phyloP scores from a whole-genome alignment of 352 stramenopile genomes.

The Globisporangium cederbergense region DNA sequence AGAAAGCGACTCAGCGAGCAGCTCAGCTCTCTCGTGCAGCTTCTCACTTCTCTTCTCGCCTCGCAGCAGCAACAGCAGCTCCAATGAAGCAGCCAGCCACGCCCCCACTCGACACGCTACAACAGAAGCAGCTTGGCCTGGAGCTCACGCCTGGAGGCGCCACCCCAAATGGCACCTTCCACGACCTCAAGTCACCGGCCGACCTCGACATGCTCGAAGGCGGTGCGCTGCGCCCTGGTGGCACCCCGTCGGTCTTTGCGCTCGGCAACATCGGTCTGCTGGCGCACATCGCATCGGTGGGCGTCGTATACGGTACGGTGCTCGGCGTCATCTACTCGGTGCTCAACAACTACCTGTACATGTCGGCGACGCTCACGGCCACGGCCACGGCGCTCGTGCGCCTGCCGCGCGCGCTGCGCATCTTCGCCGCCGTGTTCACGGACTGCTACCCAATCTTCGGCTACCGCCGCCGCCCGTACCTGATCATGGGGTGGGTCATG shows the following conservation, averaged over 20 bases:
- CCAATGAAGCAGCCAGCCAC: conserved; percentile 9
- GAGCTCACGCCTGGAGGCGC: background rate
- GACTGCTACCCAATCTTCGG: conserved; percentile 82
- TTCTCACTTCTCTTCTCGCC: conserved; percentile 10
- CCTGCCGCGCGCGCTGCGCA: conserved; percentile 37
- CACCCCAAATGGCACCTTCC: background rate
- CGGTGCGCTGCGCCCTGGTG: conserved; percentile 34
- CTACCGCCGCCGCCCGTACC: conserved; percentile 76
- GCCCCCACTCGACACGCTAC: background rate
- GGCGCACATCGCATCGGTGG: conserved; percentile 40
- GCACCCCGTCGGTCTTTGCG: conserved; percentile 31
- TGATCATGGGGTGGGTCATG: conserved; percentile 60
- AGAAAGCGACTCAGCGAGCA: background rate
- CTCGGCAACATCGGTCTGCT: conserved; percentile 43
- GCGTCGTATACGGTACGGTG: conserved; percentile 38
- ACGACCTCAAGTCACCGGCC: conserved; percentile 7
- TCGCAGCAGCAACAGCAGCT: background rate
- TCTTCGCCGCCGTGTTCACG: conserved; percentile 64
- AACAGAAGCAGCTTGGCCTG: conserved; percentile 5
- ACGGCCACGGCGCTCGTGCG: conserved; percentile 44
- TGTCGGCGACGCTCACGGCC: conserved; percentile 40
- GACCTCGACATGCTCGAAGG: conserved; percentile 22
- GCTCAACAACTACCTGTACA: conserved; percentile 62
- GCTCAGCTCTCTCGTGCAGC: background rate
- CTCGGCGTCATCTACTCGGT: conserved; percentile 43